A percentile compares a stretch with the other conserved stretches of the same genome.
Conservation (phyloP, 176 grass and related monocot species). For the Eleusine indica region DNA sequence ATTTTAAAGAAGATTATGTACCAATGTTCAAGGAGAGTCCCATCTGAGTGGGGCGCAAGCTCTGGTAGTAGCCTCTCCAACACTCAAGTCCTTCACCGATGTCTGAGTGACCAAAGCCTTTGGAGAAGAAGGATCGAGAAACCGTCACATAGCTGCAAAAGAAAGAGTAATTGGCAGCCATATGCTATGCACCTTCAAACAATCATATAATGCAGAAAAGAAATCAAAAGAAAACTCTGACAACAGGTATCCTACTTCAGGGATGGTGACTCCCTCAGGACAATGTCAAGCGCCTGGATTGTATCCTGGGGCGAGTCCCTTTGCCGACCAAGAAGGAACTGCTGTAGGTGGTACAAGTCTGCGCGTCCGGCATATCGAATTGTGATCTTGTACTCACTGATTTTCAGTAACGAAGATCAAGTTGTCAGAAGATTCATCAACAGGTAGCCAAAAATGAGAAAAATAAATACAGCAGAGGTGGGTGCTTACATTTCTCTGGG, state of each 20-base stretch:
- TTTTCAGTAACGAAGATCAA: slow-evolving; percentile 39
- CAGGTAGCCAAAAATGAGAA: neutral
- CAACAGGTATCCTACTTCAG: slow-evolving; percentile 45
- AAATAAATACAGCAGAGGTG: neutral
- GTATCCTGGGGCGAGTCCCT: slow-evolving; percentile 63
- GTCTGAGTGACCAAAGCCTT: slow-evolving; percentile 33
- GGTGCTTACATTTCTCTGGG: slow-evolving; percentile 32
- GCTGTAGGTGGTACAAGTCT: slow-evolving; percentile 54
- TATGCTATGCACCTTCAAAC: slow-evolving; percentile 1
- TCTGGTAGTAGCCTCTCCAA: slow-evolving; percentile 91
- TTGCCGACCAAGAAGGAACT: slow-evolving; percentile 47
- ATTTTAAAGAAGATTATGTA: slow-evolving; percentile 29
- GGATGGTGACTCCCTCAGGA: slow-evolving; percentile 71
- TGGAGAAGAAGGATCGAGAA: slow-evolving; percentile 80
- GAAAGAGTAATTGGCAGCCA: slow-evolving; percentile 14
- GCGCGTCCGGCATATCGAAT: slow-evolving; percentile 45
- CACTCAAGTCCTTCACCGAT: slow-evolving; percentile 74
- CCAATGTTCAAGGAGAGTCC: slow-evolving; percentile 76
- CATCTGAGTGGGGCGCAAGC: slow-evolving; percentile 82
- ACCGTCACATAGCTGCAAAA: slow-evolving; percentile 63
- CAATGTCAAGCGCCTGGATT: slow-evolving; percentile 79
- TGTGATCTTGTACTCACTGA: slow-evolving; percentile 65
- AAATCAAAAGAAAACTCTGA: slow-evolving; percentile 11
- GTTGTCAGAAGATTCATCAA: slow-evolving; percentile 19
- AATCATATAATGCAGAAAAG: neutral